A percentile compares a stretch with the other conserved stretches of the same genome.
phyloP scores from a whole-genome alignment of 306 rosid genomes.

The Ammopiptanthus mongolicus region DNA sequence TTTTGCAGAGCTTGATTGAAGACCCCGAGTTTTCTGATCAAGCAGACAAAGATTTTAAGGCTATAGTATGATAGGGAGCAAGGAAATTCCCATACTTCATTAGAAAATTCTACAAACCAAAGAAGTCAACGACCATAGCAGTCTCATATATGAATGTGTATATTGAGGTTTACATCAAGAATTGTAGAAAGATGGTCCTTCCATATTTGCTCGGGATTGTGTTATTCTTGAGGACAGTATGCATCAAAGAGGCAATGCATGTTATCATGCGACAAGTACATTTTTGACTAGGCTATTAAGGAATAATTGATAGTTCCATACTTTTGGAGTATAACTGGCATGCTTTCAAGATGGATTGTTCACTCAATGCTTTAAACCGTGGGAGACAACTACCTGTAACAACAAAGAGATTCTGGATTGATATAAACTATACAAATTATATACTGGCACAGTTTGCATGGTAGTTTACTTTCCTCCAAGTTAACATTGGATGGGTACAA shows the following conservation, averaged over 20 bases:
- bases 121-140: not conserved
- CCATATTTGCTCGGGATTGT: not conserved
- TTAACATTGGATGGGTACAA: not conserved
- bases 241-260: not conserved
- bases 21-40: constrained; percentile 35
- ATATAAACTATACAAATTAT: not conserved
- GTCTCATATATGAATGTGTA: constrained; percentile 5
- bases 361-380: not conserved
- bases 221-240: not conserved
- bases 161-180: not conserved
- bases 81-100: constrained; percentile 17
- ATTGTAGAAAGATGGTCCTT: not conserved
- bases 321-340: not conserved
- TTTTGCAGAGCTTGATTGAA: constrained; percentile 53
- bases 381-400: not conserved
- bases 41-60: constrained; percentile 24
- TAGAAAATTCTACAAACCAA: not conserved
- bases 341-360: not conserved
- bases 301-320: not conserved
- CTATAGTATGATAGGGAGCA: constrained; percentile 11
- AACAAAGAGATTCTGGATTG: not conserved
- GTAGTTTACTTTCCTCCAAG: not conserved
- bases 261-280: not conserved
- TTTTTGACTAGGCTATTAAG: not conserved
- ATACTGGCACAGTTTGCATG: not conserved